Base-by-base conservation (phyloP, 2,329 filamentous ascomycete genomes). In the Phialocephala sp. region DNA sequence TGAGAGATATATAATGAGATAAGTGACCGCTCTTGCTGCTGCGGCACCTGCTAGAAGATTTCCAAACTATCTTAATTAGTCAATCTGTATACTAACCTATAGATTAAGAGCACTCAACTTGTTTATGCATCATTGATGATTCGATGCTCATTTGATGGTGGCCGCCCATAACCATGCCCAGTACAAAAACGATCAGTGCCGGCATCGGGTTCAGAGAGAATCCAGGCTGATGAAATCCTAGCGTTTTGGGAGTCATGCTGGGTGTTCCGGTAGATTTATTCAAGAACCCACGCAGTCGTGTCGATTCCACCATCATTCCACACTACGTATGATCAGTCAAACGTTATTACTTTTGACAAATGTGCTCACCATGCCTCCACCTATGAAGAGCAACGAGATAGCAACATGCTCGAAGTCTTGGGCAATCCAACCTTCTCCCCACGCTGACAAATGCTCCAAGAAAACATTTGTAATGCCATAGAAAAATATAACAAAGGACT, bases 91-190 rank as follows among this genome's bases (percentile, higher is more conserved):
- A n/a, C n/a, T n/a, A n/a, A n/a, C n/a, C n/a, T n/a, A n/a, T n/a
- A n/a, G n/a, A n/a, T n/a, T n/a, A n/a, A n/a, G n/a, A n/a, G n/a
- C n/a, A n/a, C n/a, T n/a, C 4, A 3, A 47, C 45, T 20, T 20
- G 22, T 27, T 50, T 50, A 36, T 56, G 52, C 52, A 56, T 56
- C 52, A 56, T 56, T 4, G 52, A 20, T n/a, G 52, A 27, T 56
- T 56, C 52, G 1, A 36, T 56, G 27, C 5, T 18, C 14, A 15
- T n/a, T 14, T 56, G 52, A 14, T 56, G 52, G 18, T 56, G 52
- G 1, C 52, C 52, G 15, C 27, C 52, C 3, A 56, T 8, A 15
- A 56, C 9, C 11, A 12, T 56, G 4, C 52, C 52, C 3, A 56
- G 52, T 4, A 56, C 11, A 1, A 56, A 36, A 14, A 56, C 2